These are phyloP conservation scores for Tolypocladium capitatum DNA, from an alignment of 2,329 filamentous ascomycete genomes.

Conservation along the genomic window DNA sequence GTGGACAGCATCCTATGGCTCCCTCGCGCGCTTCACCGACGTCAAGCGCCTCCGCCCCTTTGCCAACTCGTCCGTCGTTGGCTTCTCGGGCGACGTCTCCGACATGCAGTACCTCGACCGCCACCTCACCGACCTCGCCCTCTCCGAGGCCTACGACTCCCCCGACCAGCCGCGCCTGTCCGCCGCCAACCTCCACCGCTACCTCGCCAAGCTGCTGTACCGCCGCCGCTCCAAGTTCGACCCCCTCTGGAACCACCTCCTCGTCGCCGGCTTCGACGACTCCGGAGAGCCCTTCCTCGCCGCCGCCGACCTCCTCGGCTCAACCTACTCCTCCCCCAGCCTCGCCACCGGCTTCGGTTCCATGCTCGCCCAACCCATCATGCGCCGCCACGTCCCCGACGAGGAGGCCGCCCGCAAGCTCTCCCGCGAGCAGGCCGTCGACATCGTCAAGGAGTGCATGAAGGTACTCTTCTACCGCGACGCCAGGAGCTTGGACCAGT, in stretches of 20 bases:
- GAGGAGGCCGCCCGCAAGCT: conserved; percentile 64
- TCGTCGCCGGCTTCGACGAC: conserved; percentile 80
- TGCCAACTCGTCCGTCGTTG: conserved; percentile 70
- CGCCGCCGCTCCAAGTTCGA: conserved; percentile 90
- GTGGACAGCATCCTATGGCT: conserved; percentile 78
- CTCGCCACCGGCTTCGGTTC: conserved; percentile 89
- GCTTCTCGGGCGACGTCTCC: conserved; percentile 92
- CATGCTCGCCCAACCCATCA: conserved; percentile 83
- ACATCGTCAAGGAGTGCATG: conserved; percentile 83
- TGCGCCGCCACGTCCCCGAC: conserved; percentile 72
- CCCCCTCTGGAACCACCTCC: conserved; percentile 90
- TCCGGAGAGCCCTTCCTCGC: conserved; percentile 76
- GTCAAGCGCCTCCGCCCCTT: conserved; percentile 91
- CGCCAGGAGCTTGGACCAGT: conserved; percentile 79
- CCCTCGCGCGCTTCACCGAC: conserved; percentile 88
- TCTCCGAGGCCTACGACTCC: conserved; percentile 70
- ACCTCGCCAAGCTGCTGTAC: conserved; percentile 93
- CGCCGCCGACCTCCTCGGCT: conserved; percentile 81
- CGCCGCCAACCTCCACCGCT: conserved; percentile 91
- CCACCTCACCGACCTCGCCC: conserved; percentile 72
- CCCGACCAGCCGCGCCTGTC: conserved; percentile 44
- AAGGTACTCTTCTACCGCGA: conserved; percentile 98
- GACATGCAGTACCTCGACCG: conserved; percentile 99
- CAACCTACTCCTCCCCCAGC: conserved; percentile 76
- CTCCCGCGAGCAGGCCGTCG: conserved; percentile 64